Base-by-base conservation (phyloP, 1,284 basidiomycete species). In the Ganoderma sp. region DNA sequence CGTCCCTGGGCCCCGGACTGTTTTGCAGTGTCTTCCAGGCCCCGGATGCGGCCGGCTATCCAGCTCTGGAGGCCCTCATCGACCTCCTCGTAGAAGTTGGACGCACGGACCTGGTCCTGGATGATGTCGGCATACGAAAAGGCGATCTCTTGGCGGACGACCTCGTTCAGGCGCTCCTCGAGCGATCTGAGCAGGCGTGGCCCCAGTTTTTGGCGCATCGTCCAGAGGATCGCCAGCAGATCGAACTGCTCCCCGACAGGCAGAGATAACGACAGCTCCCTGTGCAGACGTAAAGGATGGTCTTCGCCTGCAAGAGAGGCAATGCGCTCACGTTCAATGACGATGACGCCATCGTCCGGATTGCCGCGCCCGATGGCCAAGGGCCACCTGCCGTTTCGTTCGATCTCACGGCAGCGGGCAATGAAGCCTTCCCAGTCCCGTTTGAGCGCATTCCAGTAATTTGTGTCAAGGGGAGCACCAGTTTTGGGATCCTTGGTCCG, bases 401-500 rank as follows among this genome's bases (percentile, higher is more conserved):
- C 95, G 15, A 95, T 84, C 74, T 96, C 94, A 67, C 93, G 88
- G 74, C 94, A 95, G 54, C 94, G 87, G 15, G 96, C 92, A 71
- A 97, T 89, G 75, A 97, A 94, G 1, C 95, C 94, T 75, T 97
- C 92, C 95, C 96, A 98, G 74, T 98, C 95, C 50, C 93, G 83
- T 78, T 95, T 96, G 71, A 97, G 81, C 0, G 90, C 89, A 74
- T 88, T 91, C 87, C 93, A 92, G 78, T 94, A 96, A 64, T 89
- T 89, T 61, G 89, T 88, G 73, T 95, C 85, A 69, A 93, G 88
- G 48, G 89, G 84, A 25, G 90, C 90, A 12, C 95, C 96, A 0
- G 93, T 96, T 70, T 90, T 88, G 0, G 89, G 84, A 75, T 94
- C 92, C 48, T 86, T 86, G 71, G 88, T 86, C 52, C 96, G 84